Base-by-base conservation (phyloP, 1,139 yeast genomes). In the Lodderomyces parapsilosis region DNA sequence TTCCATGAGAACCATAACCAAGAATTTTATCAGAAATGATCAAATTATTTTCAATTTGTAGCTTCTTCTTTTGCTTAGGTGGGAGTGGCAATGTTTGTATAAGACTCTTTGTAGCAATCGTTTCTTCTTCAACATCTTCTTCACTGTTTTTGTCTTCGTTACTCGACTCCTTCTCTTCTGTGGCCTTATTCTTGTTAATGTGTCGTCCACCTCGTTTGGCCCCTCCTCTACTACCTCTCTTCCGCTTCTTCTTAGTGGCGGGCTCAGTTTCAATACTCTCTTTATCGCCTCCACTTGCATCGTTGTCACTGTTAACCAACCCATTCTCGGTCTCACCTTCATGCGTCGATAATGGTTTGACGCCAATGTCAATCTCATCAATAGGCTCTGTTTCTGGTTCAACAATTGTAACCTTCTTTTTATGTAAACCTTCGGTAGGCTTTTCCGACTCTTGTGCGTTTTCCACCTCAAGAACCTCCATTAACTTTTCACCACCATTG, bases 1-100 rank as follows among this genome's bases (percentile, higher is more conserved):
- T 93, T 24, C 99, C 99, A 57, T 93, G 96, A 1, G 97, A 89
- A 1, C 99, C 99, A 59, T 88, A 89, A 1, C 99, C 99, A 40
- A 93, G 66, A 19, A 90, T 76, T 36, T 78, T 80, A 51, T 86
- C 86, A 0, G 94, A 80, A 2, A 91, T 80, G 0, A 76, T 66
- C 47, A 89, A 64, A 42, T 81, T 82, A 43, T 78, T 81, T 46
- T 71, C 76, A 38, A 71, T 67, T 47, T 70, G 76, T 15, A 71
- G 60, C 48, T 63, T 68, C 53, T 64, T 69, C 30, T 54, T 44
- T 10, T 63, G 58, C 9, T 49, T 46, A 36, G 46, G 35, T 42
- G 60, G 34, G 28, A 46, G 36, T 3, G 50, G 47, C 7, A 54
- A 40, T 11, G 59, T 47, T 44, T 67, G 62, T 8, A 64, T 59